phyloP scores from a whole-genome alignment of 139 green algal species.

The Eudorina sp. region DNA sequence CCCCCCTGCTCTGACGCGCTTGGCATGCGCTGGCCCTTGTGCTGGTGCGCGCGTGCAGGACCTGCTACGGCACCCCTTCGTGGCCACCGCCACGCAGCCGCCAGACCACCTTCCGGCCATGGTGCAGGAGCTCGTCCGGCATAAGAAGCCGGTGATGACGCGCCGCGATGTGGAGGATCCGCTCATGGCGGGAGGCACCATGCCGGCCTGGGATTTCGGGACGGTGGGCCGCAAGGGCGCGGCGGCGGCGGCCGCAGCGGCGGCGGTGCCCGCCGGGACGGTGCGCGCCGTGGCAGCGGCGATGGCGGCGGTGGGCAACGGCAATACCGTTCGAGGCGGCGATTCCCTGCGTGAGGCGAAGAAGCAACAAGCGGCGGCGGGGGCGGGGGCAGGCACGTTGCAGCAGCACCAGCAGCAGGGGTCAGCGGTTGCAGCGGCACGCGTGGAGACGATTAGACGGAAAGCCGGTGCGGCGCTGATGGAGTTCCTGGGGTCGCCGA shows the following conservation, averaged over 20 bases:
- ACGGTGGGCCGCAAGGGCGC: conserved; percentile 38
- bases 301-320: background rate
- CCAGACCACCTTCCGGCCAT: conserved; percentile 36
- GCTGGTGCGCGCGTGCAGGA: conserved; percentile 12
- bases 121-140: conserved; percentile 38
- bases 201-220: conserved; percentile 70
- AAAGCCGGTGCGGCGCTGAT: conserved; percentile 42
- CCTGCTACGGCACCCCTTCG: conserved; percentile 62
- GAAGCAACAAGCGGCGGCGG: conserved; percentile 1
- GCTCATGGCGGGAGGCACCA: conserved; percentile 32
- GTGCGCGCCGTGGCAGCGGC: background rate
- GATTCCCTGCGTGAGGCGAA: conserved; percentile 31
- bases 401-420: background rate
- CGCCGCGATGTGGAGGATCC: conserved; percentile 24
- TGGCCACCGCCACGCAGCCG: conserved; percentile 12
- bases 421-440: background rate
- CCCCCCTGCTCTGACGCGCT: too few relatives aligned
- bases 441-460: background rate
- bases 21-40: too few relatives aligned
- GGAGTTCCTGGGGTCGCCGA: conserved; percentile 4
- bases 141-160: conserved; percentile 44
- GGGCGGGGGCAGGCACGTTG: background rate
- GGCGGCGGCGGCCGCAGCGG: background rate
- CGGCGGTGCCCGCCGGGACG: background rate
- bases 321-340: background rate